These are phyloP conservation scores for Fagopyrum esculentum DNA, from an alignment of 148 eudicot genomes.

Conservation along the genomic window DNA sequence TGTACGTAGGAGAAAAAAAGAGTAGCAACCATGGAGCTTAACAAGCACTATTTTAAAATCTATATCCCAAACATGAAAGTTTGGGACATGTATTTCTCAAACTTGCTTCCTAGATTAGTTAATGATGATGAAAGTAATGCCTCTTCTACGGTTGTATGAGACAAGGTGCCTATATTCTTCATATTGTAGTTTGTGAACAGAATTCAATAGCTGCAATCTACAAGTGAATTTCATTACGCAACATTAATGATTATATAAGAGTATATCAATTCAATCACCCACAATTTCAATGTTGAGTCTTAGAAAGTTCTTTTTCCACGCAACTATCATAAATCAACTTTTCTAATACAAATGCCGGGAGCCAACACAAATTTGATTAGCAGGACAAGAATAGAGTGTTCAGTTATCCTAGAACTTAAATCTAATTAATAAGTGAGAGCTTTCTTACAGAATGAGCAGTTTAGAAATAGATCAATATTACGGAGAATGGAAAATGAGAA, in stretches of 20 bases:
- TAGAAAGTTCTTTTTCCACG: not conserved
- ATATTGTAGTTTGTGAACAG: too few species aligned
- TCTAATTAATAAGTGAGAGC: not conserved
- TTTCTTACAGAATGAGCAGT: slow-evolving; percentile 39
- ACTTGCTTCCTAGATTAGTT: too few species aligned
- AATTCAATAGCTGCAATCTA: too few species aligned
- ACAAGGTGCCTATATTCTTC: too few species aligned
- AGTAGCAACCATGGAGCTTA: too few species aligned
- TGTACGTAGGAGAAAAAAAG: too few species aligned
- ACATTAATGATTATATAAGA: not conserved
- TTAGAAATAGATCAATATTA: slow-evolving; percentile 27
- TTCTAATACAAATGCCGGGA: not conserved
- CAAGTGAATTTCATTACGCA: too few species aligned
- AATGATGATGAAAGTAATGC: too few species aligned
- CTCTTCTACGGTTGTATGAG: too few species aligned
- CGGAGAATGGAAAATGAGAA: slow-evolving; percentile 3
- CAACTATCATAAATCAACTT: not conserved
- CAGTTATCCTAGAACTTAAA: not conserved
- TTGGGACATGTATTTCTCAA: too few species aligned
- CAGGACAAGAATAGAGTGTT: not conserved
- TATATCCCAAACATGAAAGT: too few species aligned
- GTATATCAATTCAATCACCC: not conserved
- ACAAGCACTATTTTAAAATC: too few species aligned
- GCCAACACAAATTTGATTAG: not conserved
- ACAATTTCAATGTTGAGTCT: not conserved